Base-by-base conservation (phyloP, 1,139 yeast species). In the Taphrina pruni region DNA sequence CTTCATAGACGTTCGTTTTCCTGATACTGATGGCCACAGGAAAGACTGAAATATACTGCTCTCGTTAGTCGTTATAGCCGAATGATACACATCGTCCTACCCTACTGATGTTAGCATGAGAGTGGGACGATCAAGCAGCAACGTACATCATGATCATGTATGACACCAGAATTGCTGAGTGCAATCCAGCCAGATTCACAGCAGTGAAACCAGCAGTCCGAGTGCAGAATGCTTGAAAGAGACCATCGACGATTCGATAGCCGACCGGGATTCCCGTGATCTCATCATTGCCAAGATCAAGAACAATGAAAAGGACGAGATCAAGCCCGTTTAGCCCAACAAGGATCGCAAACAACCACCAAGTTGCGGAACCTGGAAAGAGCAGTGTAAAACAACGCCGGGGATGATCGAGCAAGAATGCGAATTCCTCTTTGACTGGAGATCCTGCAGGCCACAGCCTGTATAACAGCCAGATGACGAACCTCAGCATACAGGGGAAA, bases 21-120 rank as follows among this genome's bases (percentile, higher is more conserved):
- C 99, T 87, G 73, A 94, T 92, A 58, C 97, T 90, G 75, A 94
- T 94, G 52, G 99, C 99, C 75, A 94, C 81, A 0, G 99, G 99
- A 76, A 93, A 82, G 64, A 94, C 97, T 6, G 98, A 93, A 41
- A 95, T 91, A 80, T 95, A 94, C 62, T 58, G 46, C 9, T 9
- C 45, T 39, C n/a, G 20, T 32, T 32, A 38, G 17, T 7, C 11
- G 32, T 2, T 26, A 26, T 2, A 4, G 32, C 32, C 32, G 32
- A 26, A 26, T 17, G 32, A 26, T 4, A 26, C 32, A 9, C 6
- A 6, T 5, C 17, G 2, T 11, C 20, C 7, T 56, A 56, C 60
- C 60, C 60, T 56, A 17, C 1, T 2, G 17, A n/a, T 9, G 50
- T 56, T 17, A 56, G 60, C 36, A 56, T 17, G 26, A 41, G 17